A percentile compares a stretch with the other conserved stretches of the same genome.
phyloP scores from a whole-genome alignment of 2,329 filamentous ascomycete genomes.

The Penicillium palitans region DNA sequence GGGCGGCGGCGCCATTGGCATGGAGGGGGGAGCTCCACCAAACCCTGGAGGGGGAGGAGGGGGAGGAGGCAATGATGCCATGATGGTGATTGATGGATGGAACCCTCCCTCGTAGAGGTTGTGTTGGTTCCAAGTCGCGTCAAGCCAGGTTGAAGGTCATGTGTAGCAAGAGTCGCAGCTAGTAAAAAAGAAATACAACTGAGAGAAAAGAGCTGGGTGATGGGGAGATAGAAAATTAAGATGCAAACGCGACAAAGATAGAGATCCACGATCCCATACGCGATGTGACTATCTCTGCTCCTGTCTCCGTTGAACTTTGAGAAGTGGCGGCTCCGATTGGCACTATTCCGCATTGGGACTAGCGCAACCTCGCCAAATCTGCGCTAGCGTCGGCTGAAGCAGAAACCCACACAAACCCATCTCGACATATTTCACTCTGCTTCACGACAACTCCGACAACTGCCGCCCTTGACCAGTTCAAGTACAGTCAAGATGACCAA shows the following conservation, averaged over 20 bases:
- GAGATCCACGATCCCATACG: constrained; percentile 14
- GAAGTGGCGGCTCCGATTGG: constrained; percentile 37
- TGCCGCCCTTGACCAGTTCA: constrained; percentile 48
- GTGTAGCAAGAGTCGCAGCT: constrained; percentile 9
- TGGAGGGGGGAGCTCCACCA: constrained; percentile 55
- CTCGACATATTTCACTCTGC: constrained; percentile 43
- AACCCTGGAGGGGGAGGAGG: constrained; percentile 71
- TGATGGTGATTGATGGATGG: constrained; percentile 38
- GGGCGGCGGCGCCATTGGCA: constrained; percentile 69
- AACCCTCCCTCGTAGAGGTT: constrained; percentile 31
- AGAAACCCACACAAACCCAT: constrained; percentile 49
- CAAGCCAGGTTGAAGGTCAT: constrained; percentile 33
- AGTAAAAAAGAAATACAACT: constrained; percentile 1
- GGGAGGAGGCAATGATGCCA: constrained; percentile 63
- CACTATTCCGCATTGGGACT: constrained; percentile 41
- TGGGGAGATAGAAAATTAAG: constrained; percentile 7
- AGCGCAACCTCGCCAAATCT: constrained; percentile 44
- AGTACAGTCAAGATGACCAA: constrained; percentile 53
- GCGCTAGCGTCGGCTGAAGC: constrained; percentile 30
- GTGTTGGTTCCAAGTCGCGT: constrained; percentile 35
- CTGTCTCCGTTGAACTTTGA: constrained; percentile 34
- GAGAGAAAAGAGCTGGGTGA: not conserved
- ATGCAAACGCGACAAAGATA: constrained; percentile 16
- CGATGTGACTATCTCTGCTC: constrained; percentile 22
- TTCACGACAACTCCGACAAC: constrained; percentile 43